Percentiles rank a stretch among this genome's conserved stretches.
phyloP scores from a whole-genome alignment of 1,284 basidiomycete species.

The Dichomitus squalens region DNA sequence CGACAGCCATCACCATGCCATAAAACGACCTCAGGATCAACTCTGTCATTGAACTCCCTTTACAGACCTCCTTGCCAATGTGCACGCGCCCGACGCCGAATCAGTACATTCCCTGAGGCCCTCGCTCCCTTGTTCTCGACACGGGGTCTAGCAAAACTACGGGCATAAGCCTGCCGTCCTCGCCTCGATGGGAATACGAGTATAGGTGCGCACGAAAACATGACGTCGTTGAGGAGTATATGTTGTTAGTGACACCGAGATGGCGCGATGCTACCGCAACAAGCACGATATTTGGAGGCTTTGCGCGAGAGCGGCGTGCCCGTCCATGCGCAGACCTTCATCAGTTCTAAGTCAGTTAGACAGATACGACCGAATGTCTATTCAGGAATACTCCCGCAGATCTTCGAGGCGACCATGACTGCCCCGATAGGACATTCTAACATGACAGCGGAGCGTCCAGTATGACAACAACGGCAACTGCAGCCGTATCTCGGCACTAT shows the following conservation, averaged over 20 bases:
- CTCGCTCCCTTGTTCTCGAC: constrained; percentile 51
- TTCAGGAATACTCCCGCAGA: too few relatives aligned
- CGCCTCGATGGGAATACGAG: constrained; percentile 69
- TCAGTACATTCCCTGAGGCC: neutral
- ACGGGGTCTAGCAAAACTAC: constrained; percentile 80
- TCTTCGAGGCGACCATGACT: too few relatives aligned
- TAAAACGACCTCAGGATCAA: neutral
- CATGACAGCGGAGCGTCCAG: too few relatives aligned
- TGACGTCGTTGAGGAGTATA: constrained; percentile 37
- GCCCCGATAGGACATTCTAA: too few relatives aligned
- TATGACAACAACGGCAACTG: too few relatives aligned
- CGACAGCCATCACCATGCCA: too few relatives aligned
- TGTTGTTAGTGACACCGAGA: constrained; percentile 59
- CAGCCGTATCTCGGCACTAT: too few relatives aligned
- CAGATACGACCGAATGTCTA: too few relatives aligned
- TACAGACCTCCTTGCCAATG: neutral
- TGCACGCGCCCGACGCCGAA: neutral
- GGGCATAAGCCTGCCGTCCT: constrained; percentile 59
- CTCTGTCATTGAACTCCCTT: neutral
- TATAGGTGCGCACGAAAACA: constrained; percentile 57
- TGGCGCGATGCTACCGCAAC: constrained; percentile 77
- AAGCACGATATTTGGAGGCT: constrained; percentile 67
- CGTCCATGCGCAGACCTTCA: constrained; percentile 62
- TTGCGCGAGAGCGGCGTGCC: constrained; percentile 53
- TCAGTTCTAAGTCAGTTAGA: too few relatives aligned